These are phyloP conservation scores for Amphichorda felina DNA, from an alignment of 2,329 filamentous ascomycete genomes.

Conservation along the genomic window DNA sequence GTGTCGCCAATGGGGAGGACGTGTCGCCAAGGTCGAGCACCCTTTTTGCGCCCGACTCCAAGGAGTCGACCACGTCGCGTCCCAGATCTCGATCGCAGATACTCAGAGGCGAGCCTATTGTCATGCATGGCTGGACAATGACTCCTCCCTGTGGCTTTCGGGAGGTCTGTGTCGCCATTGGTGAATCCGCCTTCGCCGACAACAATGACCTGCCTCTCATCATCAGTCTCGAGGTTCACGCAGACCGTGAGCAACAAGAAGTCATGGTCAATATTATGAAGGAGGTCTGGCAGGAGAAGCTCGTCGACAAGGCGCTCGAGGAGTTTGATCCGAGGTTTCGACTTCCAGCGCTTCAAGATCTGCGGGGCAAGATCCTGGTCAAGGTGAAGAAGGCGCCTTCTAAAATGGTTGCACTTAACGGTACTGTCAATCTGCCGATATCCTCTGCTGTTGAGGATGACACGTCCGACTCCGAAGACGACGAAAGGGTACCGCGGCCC, in stretches of 20 bases:
- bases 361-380: constrained; percentile 71
- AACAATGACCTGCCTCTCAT: constrained; percentile 76
- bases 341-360: constrained; percentile 58
- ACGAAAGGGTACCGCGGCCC: constrained; percentile 11
- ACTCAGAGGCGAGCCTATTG: constrained; percentile 56
- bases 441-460: constrained; percentile 24
- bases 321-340: constrained; percentile 37
- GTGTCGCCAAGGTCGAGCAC: constrained; percentile 18
- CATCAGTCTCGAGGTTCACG: constrained; percentile 86
- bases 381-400: constrained; percentile 57
- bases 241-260: constrained; percentile 70
- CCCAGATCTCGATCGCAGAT: constrained; percentile 12
- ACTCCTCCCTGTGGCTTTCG: constrained; percentile 81
- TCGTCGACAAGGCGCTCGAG: constrained; percentile 50
- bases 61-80: no score
- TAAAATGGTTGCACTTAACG: constrained; percentile 15
- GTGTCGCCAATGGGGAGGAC: constrained; percentile 13
- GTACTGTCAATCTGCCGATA: constrained; percentile 10
- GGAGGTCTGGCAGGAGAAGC: constrained; percentile 66
- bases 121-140: constrained; percentile 73
- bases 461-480: constrained; percentile 31
- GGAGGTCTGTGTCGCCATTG: constrained; percentile 71
- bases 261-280: constrained; percentile 92
- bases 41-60: constrained; percentile 12
- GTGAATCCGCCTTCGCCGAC: constrained; percentile 63